These are phyloP conservation scores for Mayamaea pseudoterrestris DNA, from an alignment of 108 stramenopile species.

Conservation along the genomic window DNA sequence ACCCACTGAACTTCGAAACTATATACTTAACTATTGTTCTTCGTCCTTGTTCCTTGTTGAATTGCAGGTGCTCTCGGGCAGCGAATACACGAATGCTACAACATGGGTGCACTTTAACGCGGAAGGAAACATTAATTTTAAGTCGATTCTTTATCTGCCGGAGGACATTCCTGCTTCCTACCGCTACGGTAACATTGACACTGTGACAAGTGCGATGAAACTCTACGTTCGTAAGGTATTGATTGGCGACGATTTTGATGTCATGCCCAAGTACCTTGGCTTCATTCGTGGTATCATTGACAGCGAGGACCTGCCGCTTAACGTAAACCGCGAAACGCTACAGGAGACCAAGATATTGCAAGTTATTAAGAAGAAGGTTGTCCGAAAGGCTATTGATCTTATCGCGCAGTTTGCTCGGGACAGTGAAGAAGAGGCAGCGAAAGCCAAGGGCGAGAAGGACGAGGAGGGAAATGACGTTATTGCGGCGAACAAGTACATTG, in stretches of 20 bases:
- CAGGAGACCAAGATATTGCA: conserved; percentile 94
- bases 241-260: conserved; percentile 96
- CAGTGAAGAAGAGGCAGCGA: conserved; percentile 26
- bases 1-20: too few relatives aligned
- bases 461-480: conserved; percentile 48
- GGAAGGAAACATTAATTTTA: conserved; percentile 99
- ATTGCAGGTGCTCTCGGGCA: conserved; percentile 63
- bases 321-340: conserved; percentile 98
- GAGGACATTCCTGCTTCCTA: conserved; percentile 39
- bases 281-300: conserved; percentile 98
- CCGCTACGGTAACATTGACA: conserved; percentile 32
- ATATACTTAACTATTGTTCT: too few relatives aligned
- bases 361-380: conserved; percentile 99
- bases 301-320: conserved; percentile 98
- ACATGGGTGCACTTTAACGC: conserved; percentile 98
- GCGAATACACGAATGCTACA: conserved; percentile 39
- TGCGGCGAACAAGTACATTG: conserved; percentile 57
- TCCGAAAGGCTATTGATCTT: conserved; percentile 96
- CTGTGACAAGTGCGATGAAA: conserved; percentile 30
- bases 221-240: conserved; percentile 98
- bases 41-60: too few relatives aligned
- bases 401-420: conserved; percentile 75
- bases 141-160: conserved; percentile 93
- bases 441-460: conserved; percentile 48
- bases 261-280: conserved; percentile 90